These are phyloP conservation scores for Populus hybrid DNA, from an alignment of 441 rosid genomes.

Conservation along the genomic window DNA sequence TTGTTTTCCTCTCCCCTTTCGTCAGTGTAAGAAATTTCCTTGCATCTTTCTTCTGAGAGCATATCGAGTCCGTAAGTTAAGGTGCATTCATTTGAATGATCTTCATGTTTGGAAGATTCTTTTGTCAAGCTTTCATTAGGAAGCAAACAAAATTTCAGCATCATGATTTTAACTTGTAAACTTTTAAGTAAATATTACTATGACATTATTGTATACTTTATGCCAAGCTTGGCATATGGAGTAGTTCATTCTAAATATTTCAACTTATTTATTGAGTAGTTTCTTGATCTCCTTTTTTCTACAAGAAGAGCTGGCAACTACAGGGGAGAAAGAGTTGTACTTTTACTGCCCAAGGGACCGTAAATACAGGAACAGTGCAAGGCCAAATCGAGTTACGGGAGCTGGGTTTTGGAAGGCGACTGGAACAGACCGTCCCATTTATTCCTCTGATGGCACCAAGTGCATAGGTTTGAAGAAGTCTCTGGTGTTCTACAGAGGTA, in stretches of 20 bases:
- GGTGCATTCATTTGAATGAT: not conserved
- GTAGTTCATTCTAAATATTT: too few relatives aligned
- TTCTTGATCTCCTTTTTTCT: not conserved
- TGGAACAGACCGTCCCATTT: conserved; percentile 90
- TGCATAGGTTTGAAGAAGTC: conserved; percentile 95
- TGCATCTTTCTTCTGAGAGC: not conserved
- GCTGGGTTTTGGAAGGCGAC: conserved; percentile 98
- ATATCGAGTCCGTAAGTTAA: not conserved
- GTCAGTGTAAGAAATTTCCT: not conserved
- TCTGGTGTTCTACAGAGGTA: conserved; percentile 83
- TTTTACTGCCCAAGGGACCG: conserved; percentile 91
- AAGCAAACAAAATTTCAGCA: conserved; percentile 11
- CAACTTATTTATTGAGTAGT: not conserved
- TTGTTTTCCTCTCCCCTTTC: too few relatives aligned
- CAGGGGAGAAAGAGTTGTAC: conserved; percentile 93
- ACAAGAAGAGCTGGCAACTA: conserved; percentile 53
- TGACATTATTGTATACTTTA: not conserved
- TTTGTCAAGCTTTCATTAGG: not conserved
- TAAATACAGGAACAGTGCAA: conserved; percentile 79
- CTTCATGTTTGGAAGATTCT: not conserved
- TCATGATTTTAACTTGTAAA: not conserved
- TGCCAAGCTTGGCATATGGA: not conserved
- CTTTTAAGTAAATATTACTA: not conserved
- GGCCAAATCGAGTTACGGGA: conserved; percentile 92
- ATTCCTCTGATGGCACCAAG: conserved; percentile 62